Conservation (phyloP, 2,329 filamentous ascomycete genomes). For the Chrysoporthe cubensis region DNA sequence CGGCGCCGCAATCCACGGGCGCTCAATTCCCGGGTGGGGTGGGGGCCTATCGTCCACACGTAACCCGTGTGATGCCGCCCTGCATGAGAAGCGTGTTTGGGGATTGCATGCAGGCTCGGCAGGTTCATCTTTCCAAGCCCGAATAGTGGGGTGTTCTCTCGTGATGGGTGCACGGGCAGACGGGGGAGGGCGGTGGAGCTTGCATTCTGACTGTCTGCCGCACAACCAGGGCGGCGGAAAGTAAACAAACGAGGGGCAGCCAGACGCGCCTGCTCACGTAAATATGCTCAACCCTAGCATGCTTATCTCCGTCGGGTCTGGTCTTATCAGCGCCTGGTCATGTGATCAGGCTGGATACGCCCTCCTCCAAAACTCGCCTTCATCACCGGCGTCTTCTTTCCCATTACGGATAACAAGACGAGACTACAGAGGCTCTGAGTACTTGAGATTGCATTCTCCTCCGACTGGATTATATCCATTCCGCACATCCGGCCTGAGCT, state of each 20-base stretch:
- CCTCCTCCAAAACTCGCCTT: neutral
- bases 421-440: neutral
- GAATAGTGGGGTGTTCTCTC: conserved; percentile 6
- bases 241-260: conserved; percentile 28
- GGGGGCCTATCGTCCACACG: neutral
- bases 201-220: conserved; percentile 20
- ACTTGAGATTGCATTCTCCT: neutral
- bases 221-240: conserved; percentile 8
- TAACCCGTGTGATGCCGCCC: conserved; percentile 7
- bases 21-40: neutral
- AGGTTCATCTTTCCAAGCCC: conserved; percentile 8
- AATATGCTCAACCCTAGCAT: conserved; percentile 28
- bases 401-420: too few species aligned
- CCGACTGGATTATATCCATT: neutral
- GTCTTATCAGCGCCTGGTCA: conserved; percentile 26
- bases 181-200: conserved; percentile 11
- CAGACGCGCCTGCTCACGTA: conserved; percentile 25
- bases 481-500: neutral
- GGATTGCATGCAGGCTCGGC: conserved; percentile 15
- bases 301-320: conserved; percentile 25
- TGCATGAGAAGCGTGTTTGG: conserved; percentile 25
- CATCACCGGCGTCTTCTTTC: too few species aligned
- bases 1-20: too few species aligned
- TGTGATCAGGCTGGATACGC: conserved; percentile 4
- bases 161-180: conserved; percentile 15